Evolutionary conservation across 352 stramenopile species (phyloP).

Genomic region (Thalassiosira pacifica): DNA sequence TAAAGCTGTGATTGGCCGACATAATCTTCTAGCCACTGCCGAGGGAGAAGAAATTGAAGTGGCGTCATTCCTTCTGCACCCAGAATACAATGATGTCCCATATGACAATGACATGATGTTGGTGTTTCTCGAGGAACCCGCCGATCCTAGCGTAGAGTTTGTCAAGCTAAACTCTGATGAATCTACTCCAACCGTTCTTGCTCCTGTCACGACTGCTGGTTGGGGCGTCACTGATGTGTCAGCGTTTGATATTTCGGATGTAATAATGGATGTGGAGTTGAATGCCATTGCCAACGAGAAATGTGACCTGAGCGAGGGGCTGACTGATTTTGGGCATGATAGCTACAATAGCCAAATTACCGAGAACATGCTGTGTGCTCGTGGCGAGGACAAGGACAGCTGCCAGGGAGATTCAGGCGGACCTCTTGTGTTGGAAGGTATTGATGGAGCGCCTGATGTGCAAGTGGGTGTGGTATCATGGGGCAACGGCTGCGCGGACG

Average conservation of each 20-base stretch:
- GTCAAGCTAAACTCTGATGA: constrained; percentile 26
- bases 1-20: too few species aligned
- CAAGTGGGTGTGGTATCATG: constrained; percentile 50
- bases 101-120: constrained; percentile 61
- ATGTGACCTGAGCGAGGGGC: constrained; percentile 22
- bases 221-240: constrained; percentile 38
- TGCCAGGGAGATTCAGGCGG: constrained; percentile 69
- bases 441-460: constrained; percentile 16
- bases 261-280: background rate
- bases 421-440: constrained; percentile 51
- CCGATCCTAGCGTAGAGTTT: constrained; percentile 13
- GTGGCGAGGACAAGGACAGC: constrained; percentile 43
- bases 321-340: background rate
- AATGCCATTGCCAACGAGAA: constrained; percentile 12
- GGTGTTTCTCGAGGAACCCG: constrained; percentile 40
- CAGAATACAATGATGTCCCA: constrained; percentile 33
- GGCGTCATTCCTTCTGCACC: constrained; percentile 33
- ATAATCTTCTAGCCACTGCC: too few species aligned
- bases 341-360: constrained; percentile 58
- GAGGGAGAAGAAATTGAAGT: constrained; percentile 21
- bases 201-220: constrained; percentile 52
- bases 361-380: constrained; percentile 64
- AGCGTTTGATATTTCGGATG: background rate
- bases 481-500: constrained; percentile 42
- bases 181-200: background rate